Evolutionary conservation across 2,329 filamentous ascomycete genomes (phyloP).

Genomic region (Stagonosporopsis rhizophila): DNA sequence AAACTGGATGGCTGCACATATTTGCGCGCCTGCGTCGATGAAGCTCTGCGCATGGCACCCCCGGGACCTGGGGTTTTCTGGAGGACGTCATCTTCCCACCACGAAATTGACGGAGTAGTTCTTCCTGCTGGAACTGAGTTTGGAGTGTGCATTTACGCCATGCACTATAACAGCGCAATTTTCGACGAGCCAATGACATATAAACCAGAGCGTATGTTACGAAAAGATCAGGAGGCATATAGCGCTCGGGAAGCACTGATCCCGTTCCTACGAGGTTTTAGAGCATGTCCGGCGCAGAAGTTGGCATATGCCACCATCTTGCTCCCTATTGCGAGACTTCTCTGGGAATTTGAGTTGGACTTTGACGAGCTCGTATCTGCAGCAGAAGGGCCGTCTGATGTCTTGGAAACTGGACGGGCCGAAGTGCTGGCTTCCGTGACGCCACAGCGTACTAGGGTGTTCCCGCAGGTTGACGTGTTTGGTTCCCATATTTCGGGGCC

Average conservation of each 20-base stretch:
- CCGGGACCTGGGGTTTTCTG: not conserved
- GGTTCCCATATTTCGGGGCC: not conserved
- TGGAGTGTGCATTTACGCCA: not conserved
- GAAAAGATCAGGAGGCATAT: not conserved
- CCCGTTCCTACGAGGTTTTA: not conserved
- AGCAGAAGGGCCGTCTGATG: too few relatives aligned
- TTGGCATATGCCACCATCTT: not conserved
- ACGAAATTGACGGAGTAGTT: not conserved
- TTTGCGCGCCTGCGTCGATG: slow-evolving; percentile 24
- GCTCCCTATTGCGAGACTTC: not conserved
- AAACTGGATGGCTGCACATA: slow-evolving; percentile 19
- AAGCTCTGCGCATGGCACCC: slow-evolving; percentile 21
- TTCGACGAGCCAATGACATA: not conserved
- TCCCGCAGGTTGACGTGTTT: not conserved
- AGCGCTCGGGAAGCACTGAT: not conserved
- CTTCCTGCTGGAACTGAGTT: not conserved
- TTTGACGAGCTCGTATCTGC: not conserved
- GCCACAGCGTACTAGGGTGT: not conserved
- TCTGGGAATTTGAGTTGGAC: not conserved
- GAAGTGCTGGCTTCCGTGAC: too few relatives aligned
- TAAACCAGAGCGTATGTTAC: not conserved
- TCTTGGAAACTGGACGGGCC: too few relatives aligned
- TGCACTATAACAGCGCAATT: not conserved
- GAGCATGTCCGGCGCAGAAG: not conserved
- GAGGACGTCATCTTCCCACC: not conserved